Conservation (phyloP, 306 rosid species). For the Cicer judaicum region DNA sequence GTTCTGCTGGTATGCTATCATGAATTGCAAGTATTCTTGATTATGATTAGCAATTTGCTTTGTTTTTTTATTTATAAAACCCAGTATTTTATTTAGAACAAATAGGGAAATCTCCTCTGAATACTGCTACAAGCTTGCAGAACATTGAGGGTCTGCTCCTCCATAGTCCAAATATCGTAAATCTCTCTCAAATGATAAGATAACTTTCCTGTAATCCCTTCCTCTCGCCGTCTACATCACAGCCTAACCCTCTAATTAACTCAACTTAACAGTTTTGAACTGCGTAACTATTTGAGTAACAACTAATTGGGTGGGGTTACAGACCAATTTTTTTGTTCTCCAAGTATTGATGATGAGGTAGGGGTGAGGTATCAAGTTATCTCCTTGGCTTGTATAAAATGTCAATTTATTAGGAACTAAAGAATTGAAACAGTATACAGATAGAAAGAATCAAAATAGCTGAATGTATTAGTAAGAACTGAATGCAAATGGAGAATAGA, state of each 20-base stretch:
- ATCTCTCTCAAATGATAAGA: slow-evolving; percentile 9
- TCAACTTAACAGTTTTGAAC: neutral
- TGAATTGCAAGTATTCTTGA: slow-evolving; percentile 39
- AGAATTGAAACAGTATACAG: neutral
- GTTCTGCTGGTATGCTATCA: slow-evolving; percentile 77
- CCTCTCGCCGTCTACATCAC: neutral
- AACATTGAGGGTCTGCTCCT: slow-evolving; percentile 1
- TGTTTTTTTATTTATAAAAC: slow-evolving; percentile 23
- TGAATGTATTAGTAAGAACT: neutral
- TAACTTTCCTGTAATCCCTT: neutral
- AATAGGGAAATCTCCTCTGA: neutral
- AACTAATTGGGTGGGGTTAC: neutral
- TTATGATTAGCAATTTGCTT: slow-evolving; percentile 36
- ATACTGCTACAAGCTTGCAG: neutral
- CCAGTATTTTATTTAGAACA: neutral
- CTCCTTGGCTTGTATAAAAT: slow-evolving; percentile 13
- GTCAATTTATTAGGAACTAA: neutral
- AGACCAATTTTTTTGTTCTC: neutral
- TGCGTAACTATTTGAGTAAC: neutral
- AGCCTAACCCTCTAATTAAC: neutral
- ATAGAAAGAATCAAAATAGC: neutral
- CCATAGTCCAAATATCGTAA: neutral
- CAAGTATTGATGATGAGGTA: neutral
- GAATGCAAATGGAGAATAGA: neutral
- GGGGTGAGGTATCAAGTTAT: neutral